phyloP scores from a whole-genome alignment of 1,284 basidiomycete species.

The Marasmius tenuissimus region DNA sequence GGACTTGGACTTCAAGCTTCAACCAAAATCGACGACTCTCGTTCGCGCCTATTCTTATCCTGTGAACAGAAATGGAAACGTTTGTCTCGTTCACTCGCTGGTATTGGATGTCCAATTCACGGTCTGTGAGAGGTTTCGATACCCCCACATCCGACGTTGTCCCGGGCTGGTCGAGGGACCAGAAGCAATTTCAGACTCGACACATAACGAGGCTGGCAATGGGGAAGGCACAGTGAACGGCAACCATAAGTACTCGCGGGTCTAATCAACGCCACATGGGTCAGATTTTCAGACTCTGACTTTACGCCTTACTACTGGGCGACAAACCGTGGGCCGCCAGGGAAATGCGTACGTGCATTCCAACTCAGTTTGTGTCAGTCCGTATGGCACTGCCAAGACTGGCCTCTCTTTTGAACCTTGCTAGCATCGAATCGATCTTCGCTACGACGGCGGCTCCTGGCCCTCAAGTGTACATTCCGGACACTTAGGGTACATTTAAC shows the following conservation, averaged over 20 bases:
- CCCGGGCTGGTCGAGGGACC: background rate
- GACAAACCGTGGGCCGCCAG: conserved; percentile 43
- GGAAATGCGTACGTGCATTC: conserved; percentile 79
- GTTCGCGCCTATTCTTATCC: background rate
- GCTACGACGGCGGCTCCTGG: conserved; percentile 53
- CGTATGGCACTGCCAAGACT: background rate
- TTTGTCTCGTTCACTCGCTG: background rate
- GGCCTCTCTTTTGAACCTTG: background rate
- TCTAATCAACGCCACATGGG: conserved; percentile 84
- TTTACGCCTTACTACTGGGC: conserved; percentile 5
- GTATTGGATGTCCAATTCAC: background rate
- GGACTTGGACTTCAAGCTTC: background rate
- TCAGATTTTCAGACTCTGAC: conserved; percentile 30
- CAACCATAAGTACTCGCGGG: conserved; percentile 81
- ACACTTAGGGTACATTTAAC: conserved; percentile 28
- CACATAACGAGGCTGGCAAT: background rate
- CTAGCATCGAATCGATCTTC: conserved; percentile 78
- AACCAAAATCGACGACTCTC: background rate
- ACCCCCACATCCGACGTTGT: too few relatives aligned
- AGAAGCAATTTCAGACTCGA: background rate
- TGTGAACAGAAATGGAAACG: background rate
- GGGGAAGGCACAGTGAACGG: background rate
- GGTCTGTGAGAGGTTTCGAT: background rate
- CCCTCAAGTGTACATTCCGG: conserved; percentile 11
- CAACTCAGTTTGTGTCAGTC: background rate